phyloP scores from a whole-genome alignment of 306 rosid genomes.

The Argentina anserina region DNA sequence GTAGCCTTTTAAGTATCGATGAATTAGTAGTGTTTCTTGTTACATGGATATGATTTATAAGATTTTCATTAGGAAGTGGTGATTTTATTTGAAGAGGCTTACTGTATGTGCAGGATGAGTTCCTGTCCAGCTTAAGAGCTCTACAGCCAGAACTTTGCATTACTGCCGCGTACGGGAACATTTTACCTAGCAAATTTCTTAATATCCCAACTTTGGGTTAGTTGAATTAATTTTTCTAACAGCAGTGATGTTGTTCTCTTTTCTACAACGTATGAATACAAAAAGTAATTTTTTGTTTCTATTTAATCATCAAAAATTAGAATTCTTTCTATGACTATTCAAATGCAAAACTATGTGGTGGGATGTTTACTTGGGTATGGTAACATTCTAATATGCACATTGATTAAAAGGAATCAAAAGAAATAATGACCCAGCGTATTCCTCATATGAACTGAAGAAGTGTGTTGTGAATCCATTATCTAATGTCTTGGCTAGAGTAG shows the following conservation, averaged over 20 bases:
- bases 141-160: conserved; percentile 77
- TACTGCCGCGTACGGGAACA: conserved; percentile 58
- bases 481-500: not conserved
- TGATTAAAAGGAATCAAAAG: not conserved
- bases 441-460: not conserved
- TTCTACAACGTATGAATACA: not conserved
- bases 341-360: not conserved
- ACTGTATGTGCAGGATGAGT: conserved; percentile 44
- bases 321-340: not conserved
- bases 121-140: conserved; percentile 64
- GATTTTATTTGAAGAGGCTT: not conserved
- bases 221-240: conserved; percentile 12
- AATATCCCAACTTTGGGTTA: conserved; percentile 54
- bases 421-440: too few relatives aligned
- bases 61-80: not conserved
- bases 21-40: not conserved
- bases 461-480: not conserved
- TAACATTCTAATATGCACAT: not conserved
- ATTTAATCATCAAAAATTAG: not conserved
- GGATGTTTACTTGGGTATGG: not conserved
- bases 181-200: conserved; percentile 55
- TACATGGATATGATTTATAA: not conserved
- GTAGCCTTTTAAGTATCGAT: not conserved
- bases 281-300: not conserved
- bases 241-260: not conserved